A percentile compares a stretch with the other conserved stretches of the same genome.
These are phyloP conservation scores for Fusarium chaquense DNA, from an alignment of 2,329 filamentous ascomycete genomes.

Conservation along the genomic window DNA sequence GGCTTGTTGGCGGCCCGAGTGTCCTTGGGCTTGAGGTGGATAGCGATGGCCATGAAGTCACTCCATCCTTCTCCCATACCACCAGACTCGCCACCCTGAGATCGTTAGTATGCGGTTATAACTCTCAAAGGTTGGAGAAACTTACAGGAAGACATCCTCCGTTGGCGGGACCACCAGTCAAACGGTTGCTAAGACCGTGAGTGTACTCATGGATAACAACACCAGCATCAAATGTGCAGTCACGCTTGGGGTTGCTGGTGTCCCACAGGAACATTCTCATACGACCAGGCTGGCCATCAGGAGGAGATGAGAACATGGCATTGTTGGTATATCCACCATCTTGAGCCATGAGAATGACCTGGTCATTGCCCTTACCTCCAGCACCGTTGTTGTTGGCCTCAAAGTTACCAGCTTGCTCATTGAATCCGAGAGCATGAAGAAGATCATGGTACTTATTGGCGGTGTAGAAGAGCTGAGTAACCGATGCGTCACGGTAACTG, in stretches of 20 bases:
- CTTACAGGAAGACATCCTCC: constrained; percentile 56
- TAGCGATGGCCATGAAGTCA: constrained; percentile 66
- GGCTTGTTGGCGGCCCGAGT: constrained; percentile 60
- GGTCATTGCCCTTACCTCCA: constrained; percentile 64
- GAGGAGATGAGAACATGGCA: constrained; percentile 67
- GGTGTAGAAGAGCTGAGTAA: constrained; percentile 72
- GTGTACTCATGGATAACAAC: constrained; percentile 72
- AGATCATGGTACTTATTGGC: constrained; percentile 71
- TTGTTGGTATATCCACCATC: constrained; percentile 68
- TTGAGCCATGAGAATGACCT: constrained; percentile 68
- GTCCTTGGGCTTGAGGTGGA: constrained; percentile 60
- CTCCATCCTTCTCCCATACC: constrained; percentile 71
- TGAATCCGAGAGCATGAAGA: constrained; percentile 68
- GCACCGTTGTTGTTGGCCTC: constrained; percentile 66
- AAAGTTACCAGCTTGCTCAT: constrained; percentile 70
- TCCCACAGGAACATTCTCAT: constrained; percentile 73
- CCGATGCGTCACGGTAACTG: constrained; percentile 65
- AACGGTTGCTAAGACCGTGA: constrained; percentile 63
- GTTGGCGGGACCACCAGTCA: constrained; percentile 70
- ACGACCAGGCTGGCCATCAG: constrained; percentile 62
- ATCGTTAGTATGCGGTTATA: not conserved
- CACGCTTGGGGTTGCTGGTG: constrained; percentile 59
- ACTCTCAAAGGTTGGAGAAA: rapidly evolving
- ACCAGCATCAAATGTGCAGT: constrained; percentile 69
- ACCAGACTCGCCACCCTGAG: constrained; percentile 58